Evolutionary conservation across 805 yeast species (phyloP), one percentile per base, ranked within the genome.

Genomic region (Wickerhamia fluorescens): DNA sequence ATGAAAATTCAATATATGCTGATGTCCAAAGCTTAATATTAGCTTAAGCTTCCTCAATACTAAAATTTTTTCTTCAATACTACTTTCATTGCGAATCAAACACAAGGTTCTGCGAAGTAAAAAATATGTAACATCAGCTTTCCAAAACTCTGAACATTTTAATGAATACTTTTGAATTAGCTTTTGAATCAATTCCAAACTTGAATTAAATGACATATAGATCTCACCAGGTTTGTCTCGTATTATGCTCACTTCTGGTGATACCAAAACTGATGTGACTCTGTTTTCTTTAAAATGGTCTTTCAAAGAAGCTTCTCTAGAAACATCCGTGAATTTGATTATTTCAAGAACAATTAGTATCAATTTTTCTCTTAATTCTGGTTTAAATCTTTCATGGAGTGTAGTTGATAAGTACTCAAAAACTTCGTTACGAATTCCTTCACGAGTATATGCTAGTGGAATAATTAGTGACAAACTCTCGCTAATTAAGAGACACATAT

Each of bases 401-500:
- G 32, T 13, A 2, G 21, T 7, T 11, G 36, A 21, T 36, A 43
- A 18, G 6, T 22, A 19, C 4, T 38, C 44, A 20, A 53, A 58
- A 1, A 65, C 41, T 4, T 50, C 51, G 28, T 54, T 48, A 32
- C 68, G 43, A 1, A 47, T 28, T 0, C 75, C 74, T 19, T 45
- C 47, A 9, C 45, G 48, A 0, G 70, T 48, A 36, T 54, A 71
- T 0, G 73, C 51, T 13, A 73, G 38, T 0, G 78, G 63, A 1
- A 75, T 49, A 1, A 61, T 40, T n/a, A 53, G 31, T 0, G 71
- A 49, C 5, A 68, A 30, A 16, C 67, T 45, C 7, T 58, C 61
- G 4, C 40, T 34, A 6, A 56, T 36, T 7, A 66, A 19, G 8
- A 51, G 31, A 12, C 31, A 24, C 3, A 28, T 7, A 12, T 43